phyloP scores from a whole-genome alignment of 2,329 filamentous ascomycete species.

The Nigrospora oryzae region DNA sequence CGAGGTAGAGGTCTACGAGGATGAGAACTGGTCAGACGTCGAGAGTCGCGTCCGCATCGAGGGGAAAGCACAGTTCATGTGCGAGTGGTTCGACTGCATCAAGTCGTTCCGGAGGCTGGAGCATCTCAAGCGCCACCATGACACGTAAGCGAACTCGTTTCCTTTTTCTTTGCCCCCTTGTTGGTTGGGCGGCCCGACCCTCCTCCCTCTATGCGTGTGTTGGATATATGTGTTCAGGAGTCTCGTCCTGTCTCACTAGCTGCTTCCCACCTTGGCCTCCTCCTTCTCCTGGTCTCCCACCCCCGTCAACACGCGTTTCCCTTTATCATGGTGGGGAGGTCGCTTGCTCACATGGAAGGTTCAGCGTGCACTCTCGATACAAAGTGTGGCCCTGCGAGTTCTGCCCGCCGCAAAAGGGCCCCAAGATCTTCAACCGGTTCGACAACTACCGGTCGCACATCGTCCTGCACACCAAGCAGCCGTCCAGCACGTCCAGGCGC shows the following conservation, averaged over 20 bases:
- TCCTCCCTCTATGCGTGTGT: no score
- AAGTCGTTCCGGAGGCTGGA: slow-evolving; percentile 42
- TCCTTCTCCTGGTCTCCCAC: background rate
- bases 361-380: background rate
- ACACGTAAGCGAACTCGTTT: slow-evolving; percentile 16
- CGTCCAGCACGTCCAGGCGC: slow-evolving; percentile 20
- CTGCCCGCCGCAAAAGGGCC: slow-evolving; percentile 8
- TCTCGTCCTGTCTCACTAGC: no score
- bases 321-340: background rate
- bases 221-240: no score
- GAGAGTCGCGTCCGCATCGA: background rate
- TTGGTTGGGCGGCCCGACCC: no score
- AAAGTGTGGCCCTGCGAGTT: no score
- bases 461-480: slow-evolving; percentile 21
- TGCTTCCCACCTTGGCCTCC: no score
- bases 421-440: slow-evolving; percentile 23
- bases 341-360: background rate
- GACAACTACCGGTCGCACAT: slow-evolving; percentile 30
- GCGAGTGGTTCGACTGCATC: slow-evolving; percentile 4
- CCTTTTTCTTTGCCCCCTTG: no score
- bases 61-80: background rate
- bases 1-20: background rate
- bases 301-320: background rate
- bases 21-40: background rate
- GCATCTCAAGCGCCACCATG: slow-evolving; percentile 46